phyloP scores from a whole-genome alignment of 192 early-diverging fungal species.

The Gryganskiella cystojenkinii region DNA sequence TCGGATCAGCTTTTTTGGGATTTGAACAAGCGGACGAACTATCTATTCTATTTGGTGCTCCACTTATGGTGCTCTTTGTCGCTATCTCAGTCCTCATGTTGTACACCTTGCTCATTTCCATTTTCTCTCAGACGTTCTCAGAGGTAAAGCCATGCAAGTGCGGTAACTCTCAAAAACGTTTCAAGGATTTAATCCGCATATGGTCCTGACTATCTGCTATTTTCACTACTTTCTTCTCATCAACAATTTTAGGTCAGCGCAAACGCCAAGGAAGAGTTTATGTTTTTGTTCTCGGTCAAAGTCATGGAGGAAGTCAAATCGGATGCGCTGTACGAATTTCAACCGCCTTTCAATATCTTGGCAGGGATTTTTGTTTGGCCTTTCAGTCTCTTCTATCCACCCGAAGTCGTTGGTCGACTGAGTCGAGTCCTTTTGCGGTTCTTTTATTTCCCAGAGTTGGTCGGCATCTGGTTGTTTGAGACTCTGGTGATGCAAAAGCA shows the following conservation, averaged over 20 bases:
- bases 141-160: no score
- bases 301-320: conserved; percentile 57
- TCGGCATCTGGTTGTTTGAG: conserved; percentile 53
- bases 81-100: conserved; percentile 54
- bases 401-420: conserved; percentile 28
- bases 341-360: conserved; percentile 57
- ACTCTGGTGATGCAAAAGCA: conserved; percentile 26
- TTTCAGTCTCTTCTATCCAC: conserved; percentile 26
- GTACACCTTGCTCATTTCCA: conserved; percentile 53
- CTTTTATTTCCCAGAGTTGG: conserved; percentile 49
- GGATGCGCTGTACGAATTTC: conserved; percentile 53
- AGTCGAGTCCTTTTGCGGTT: conserved; percentile 44
- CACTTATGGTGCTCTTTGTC: conserved; percentile 55
- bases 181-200: neutral
- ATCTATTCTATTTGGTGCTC: conserved; percentile 45
- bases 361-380: conserved; percentile 41
- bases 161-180: no score
- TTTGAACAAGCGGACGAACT: conserved; percentile 52
- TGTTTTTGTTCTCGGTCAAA: conserved; percentile 57
- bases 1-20: conserved; percentile 53
- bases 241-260: conserved; percentile 45
- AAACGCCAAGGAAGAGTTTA: conserved; percentile 58
- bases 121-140: conserved; percentile 53
- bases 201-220: neutral
- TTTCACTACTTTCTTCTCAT: no score